These are phyloP conservation scores for Lathyrus tuberosus DNA, from an alignment of 306 rosid genomes.

Conservation along the genomic window DNA sequence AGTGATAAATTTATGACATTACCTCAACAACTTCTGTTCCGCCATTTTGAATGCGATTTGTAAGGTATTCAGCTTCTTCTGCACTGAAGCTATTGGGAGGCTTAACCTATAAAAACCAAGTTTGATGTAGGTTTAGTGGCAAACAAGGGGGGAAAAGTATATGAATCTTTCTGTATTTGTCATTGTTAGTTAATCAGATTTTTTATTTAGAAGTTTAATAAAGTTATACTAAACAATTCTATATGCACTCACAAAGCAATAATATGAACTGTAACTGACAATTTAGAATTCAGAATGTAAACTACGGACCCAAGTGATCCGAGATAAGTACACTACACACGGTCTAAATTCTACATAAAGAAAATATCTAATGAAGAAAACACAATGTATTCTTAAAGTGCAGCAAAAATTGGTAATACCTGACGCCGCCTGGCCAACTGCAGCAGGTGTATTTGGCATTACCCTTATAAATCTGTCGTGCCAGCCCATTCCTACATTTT, in stretches of 20 bases:
- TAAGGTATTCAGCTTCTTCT: too few relatives aligned
- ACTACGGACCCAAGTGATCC: slow-evolving; percentile 4
- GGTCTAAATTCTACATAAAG: slow-evolving; percentile 2
- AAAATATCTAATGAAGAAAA: slow-evolving; percentile 31
- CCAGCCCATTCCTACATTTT: slow-evolving; percentile 82
- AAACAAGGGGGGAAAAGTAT: neutral
- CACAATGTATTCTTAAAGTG: slow-evolving; percentile 14
- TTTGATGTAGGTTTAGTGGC: too few relatives aligned
- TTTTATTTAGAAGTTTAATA: neutral
- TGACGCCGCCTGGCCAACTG: slow-evolving; percentile 80
- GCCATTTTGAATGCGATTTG: too few relatives aligned
- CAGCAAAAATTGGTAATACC: slow-evolving; percentile 47
- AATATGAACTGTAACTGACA: neutral
- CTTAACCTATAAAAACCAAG: too few relatives aligned
- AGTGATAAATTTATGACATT: too few relatives aligned
- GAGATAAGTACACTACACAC: slow-evolving; percentile 10
- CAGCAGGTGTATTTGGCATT: slow-evolving; percentile 80
- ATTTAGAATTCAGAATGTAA: slow-evolving; percentile 27
- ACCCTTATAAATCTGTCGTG: slow-evolving; percentile 70
- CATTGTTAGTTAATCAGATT: neutral
- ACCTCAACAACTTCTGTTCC: too few relatives aligned
- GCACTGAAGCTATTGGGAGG: too few relatives aligned
- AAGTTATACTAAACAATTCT: slow-evolving; percentile 3
- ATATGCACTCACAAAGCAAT: slow-evolving; percentile 4
- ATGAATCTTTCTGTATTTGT: neutral